These are phyloP conservation scores for Xylariaceae sp. DNA, from an alignment of 2,329 filamentous ascomycete species.

Conservation along the genomic window DNA sequence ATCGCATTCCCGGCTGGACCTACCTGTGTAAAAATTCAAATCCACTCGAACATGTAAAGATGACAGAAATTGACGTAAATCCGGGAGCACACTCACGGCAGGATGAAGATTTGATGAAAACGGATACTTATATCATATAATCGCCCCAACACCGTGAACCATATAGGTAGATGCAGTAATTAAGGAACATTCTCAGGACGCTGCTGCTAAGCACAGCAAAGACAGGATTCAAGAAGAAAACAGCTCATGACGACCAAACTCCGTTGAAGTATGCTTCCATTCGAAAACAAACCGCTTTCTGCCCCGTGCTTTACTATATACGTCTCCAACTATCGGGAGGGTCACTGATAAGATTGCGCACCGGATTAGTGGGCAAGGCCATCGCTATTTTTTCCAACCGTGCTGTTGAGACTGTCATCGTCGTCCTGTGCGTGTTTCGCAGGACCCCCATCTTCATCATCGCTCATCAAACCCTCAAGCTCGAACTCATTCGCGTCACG, in stretches of 20 bases:
- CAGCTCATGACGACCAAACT: neutral
- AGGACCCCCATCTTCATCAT: constrained; percentile 67
- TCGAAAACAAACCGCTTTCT: neutral
- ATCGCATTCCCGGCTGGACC: neutral
- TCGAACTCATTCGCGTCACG: constrained; percentile 90
- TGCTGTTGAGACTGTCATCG: constrained; percentile 43
- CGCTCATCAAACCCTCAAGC: constrained; percentile 82
- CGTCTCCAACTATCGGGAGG: no score
- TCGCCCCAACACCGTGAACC: constrained; percentile 8
- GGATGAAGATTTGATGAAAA: neutral
- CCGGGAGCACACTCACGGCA: neutral
- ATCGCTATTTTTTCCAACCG: constrained; percentile 45
- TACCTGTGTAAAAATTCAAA: no score
- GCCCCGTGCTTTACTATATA: no score
- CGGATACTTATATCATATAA: neutral
- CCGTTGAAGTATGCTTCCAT: neutral
- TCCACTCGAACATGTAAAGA: no score
- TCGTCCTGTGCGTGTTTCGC: constrained; percentile 32
- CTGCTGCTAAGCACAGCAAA: neutral
- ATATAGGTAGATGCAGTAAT: constrained; percentile 3
- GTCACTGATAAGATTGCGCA: neutral
- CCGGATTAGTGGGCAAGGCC: constrained; percentile 28
- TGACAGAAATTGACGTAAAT: no score
- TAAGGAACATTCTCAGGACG: neutral
- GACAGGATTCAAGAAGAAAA: neutral